Conservation (phyloP, 2,329 filamentous ascomycete genomes). For the Cladophialophora exuberans region DNA sequence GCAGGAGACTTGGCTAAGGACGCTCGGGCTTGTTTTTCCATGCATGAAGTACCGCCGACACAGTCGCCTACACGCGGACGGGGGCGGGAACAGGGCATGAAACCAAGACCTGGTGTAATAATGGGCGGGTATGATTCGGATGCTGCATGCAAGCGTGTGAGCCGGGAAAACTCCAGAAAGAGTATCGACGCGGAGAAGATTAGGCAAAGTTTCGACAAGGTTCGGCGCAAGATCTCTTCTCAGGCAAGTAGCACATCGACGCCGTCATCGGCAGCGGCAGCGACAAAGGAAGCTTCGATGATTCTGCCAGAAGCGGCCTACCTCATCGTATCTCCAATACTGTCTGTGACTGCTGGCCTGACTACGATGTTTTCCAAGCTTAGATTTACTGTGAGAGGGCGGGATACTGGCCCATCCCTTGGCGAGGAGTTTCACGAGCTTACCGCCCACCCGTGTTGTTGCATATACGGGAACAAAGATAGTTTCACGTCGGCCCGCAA, state of each 20-base stretch:
- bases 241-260: slow-evolving; percentile 27
- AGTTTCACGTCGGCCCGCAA: slow-evolving; percentile 69
- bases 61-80: background rate
- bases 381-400: slow-evolving; percentile 41
- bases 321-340: slow-evolving; percentile 69
- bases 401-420: slow-evolving; percentile 61
- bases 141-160: slow-evolving; percentile 43
- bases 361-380: slow-evolving; percentile 62
- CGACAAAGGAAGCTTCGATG: background rate
- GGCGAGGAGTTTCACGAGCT: slow-evolving; percentile 36
- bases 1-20: slow-evolving; percentile 61
- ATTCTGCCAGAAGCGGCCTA: slow-evolving; percentile 42
- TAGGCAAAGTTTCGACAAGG: slow-evolving; percentile 45
- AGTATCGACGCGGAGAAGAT: slow-evolving; percentile 43
- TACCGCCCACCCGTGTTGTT: slow-evolving; percentile 35
- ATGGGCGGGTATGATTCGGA: slow-evolving; percentile 54
- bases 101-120: slow-evolving; percentile 33
- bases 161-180: slow-evolving; percentile 43
- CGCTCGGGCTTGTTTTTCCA: slow-evolving; percentile 25
- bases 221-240: slow-evolving; percentile 37
- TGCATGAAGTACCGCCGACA: slow-evolving; percentile 10
- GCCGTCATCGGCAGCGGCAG: background rate
- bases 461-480: slow-evolving; percentile 74
- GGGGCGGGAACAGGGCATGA: background rate
- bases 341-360: slow-evolving; percentile 59